Evolutionary conservation across 2,329 filamentous ascomycete species (phyloP).

Genomic region (Sphaerulina musiva): DNA sequence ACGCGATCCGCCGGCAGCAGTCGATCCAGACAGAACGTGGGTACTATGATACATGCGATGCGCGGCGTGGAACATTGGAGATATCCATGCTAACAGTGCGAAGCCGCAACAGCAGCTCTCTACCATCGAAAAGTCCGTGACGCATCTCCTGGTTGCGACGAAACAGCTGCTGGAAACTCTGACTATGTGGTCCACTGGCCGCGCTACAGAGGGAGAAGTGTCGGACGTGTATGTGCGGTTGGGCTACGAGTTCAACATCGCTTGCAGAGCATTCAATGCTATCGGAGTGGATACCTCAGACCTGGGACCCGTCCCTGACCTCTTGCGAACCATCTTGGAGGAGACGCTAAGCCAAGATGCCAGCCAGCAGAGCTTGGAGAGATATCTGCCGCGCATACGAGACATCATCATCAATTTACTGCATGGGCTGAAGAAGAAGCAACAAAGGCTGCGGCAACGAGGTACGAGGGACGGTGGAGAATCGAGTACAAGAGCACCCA

Average conservation of each 20-base stretch:
- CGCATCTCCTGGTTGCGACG: constrained; percentile 91
- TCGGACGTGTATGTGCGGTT: constrained; percentile 96
- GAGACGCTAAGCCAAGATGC: constrained; percentile 95
- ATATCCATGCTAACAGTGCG: constrained; percentile 18
- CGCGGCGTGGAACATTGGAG: not conserved
- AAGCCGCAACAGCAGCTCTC: constrained; percentile 72
- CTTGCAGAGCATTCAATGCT: constrained; percentile 89
- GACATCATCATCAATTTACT: constrained; percentile 98
- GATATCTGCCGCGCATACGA: constrained; percentile 85
- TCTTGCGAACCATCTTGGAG: constrained; percentile 83
- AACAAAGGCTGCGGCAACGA: constrained; percentile 69
- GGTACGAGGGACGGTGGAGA: constrained; percentile 37
- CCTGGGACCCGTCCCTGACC: constrained; percentile 88
- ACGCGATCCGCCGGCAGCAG: constrained; percentile 20
- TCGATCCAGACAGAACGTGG: constrained; percentile 26
- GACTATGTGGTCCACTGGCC: constrained; percentile 92
- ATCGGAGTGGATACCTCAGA: constrained; percentile 95
- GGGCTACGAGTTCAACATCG: constrained; percentile 99
- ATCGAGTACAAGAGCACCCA: constrained; percentile 26
- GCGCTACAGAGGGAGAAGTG: constrained; percentile 87
- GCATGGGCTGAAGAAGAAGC: constrained; percentile 93
- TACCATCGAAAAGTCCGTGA: constrained; percentile 98
- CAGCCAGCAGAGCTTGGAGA: constrained; percentile 85
- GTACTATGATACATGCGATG: constrained; percentile 1
- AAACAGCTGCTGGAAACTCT: constrained; percentile 96